A percentile compares a stretch with the other conserved stretches of the same genome.
Evolutionary conservation across 75 land plant genomes (phyloP).

Genomic region (Pseudotsuga menziesii): DNA sequence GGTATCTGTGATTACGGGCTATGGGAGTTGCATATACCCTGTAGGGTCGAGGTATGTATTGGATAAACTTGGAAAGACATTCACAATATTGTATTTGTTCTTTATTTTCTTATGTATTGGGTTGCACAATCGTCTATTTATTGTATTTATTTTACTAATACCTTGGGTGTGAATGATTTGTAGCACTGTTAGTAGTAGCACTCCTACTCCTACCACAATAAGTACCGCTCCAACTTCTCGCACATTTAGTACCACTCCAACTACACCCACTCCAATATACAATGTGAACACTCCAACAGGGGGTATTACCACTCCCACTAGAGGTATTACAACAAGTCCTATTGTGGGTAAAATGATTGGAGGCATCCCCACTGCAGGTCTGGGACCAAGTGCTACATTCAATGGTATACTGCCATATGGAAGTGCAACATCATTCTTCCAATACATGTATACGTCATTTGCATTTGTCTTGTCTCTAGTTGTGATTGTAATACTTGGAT

Average conservation of each 20-base stretch:
- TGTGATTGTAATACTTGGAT: neutral
- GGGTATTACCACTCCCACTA: neutral
- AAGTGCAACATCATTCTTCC: neutral
- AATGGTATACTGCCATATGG: neutral
- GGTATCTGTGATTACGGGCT: neutral
- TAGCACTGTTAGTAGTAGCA: neutral
- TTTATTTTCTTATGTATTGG: neutral
- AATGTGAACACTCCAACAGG: neutral
- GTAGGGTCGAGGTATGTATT: constrained; percentile 1
- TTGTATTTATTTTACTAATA: neutral
- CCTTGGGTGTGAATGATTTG: neutral
- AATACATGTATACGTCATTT: neutral
- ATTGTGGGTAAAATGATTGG: neutral
- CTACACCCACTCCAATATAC: neutral
- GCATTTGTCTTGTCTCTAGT: neutral
- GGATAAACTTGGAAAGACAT: neutral
- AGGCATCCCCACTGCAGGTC: neutral
- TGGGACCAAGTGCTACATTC: neutral
- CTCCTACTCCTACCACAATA: neutral
- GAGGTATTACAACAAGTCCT: neutral
- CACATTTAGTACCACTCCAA: neutral
- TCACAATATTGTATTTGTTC: neutral
- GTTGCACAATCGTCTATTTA: neutral
- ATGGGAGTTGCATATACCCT: constrained; percentile 1
- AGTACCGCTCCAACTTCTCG: neutral